Percentiles rank a stretch among this genome's conserved stretches.
phyloP scores from a whole-genome alignment of 2,329 filamentous ascomycete species.

The Aspergillus hortae region DNA sequence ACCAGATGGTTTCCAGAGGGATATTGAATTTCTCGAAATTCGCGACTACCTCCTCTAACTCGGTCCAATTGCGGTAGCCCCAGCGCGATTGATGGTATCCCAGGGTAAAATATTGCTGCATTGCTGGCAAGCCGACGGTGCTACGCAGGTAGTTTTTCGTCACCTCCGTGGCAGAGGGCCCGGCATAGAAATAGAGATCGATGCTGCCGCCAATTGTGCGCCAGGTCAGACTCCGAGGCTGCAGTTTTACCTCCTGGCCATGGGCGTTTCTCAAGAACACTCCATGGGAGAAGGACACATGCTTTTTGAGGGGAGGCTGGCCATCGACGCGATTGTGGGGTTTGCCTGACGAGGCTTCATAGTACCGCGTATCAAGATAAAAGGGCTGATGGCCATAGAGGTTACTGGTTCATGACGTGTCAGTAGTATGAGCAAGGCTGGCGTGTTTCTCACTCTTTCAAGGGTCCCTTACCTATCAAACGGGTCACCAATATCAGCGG shows the following conservation, averaged over 20 bases:
- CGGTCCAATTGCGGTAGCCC: constrained; percentile 52
- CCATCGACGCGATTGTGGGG: no score
- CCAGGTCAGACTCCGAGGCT: constrained; percentile 61
- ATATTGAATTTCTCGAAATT: constrained; percentile 41
- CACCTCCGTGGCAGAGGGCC: constrained; percentile 56
- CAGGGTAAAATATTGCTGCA: constrained; percentile 63
- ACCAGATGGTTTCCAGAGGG: constrained; percentile 44
- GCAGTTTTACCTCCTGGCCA: constrained; percentile 74
- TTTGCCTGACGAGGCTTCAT: no score
- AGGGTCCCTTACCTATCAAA: no score
- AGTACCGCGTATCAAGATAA: constrained; percentile 64
- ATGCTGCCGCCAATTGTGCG: constrained; percentile 80
- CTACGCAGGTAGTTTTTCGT: constrained; percentile 57
- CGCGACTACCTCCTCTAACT: constrained; percentile 40
- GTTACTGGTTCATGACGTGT: constrained; percentile 40
- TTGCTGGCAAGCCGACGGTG: constrained; percentile 50
- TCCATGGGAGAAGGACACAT: constrained; percentile 52
- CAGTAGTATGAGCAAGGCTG: no score
- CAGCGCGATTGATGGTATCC: constrained; percentile 63
- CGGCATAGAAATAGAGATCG: constrained; percentile 66
- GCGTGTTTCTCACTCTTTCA: no score
- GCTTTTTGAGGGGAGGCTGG: no score
- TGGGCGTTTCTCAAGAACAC: constrained; percentile 71
- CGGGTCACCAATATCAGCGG: no score
- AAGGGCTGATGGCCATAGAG: constrained; percentile 71